These are phyloP conservation scores for Mortierella sp. DNA, from an alignment of 371 early-diverging fungal species.

Conservation along the genomic window DNA sequence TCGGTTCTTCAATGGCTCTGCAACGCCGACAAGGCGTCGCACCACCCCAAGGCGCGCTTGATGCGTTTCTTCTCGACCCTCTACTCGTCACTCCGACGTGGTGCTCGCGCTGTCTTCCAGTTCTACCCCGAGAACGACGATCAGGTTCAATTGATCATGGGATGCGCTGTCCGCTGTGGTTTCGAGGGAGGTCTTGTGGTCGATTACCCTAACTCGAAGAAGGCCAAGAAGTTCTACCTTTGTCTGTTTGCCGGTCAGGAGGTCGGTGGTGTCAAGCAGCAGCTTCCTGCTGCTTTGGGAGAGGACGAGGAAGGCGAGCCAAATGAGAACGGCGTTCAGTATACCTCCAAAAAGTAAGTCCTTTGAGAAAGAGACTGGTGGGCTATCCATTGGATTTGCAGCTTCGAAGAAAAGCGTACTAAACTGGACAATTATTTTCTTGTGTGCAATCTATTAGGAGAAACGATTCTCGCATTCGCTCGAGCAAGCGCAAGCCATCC, in stretches of 20 bases:
- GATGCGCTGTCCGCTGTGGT: slow-evolving; percentile 90
- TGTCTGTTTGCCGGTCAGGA: slow-evolving; percentile 95
- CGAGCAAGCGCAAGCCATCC: slow-evolving; percentile 68
- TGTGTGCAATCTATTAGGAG: slow-evolving; percentile 33
- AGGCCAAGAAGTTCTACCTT: slow-evolving; percentile 97
- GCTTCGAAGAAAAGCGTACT: neutral
- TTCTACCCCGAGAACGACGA: slow-evolving; percentile 98
- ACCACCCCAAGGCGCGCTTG: slow-evolving; percentile 89
- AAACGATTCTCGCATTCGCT: slow-evolving; percentile 59
- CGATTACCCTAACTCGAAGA: slow-evolving; percentile 97
- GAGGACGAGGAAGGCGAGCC: slow-evolving; percentile 78
- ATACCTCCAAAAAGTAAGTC: slow-evolving; percentile 59
- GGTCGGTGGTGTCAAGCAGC: slow-evolving; percentile 66
- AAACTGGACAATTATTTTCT: neutral
- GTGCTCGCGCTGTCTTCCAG: slow-evolving; percentile 97
- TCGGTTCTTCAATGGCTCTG: slow-evolving; percentile 99
- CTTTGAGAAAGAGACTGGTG: neutral
- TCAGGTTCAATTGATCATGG: slow-evolving; percentile 95
- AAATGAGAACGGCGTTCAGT: slow-evolving; percentile 57
- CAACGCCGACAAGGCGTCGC: slow-evolving; percentile 92
- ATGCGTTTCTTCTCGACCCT: slow-evolving; percentile 94
- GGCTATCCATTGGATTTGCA: neutral
- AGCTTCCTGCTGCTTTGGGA: slow-evolving; percentile 85
- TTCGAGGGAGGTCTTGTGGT: slow-evolving; percentile 98
- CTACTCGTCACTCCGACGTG: slow-evolving; percentile 89